A percentile compares a stretch with the other conserved stretches of the same genome.
Conservation (phyloP, 768 basidiomycete genomes). For the Phylloporus sp. region DNA sequence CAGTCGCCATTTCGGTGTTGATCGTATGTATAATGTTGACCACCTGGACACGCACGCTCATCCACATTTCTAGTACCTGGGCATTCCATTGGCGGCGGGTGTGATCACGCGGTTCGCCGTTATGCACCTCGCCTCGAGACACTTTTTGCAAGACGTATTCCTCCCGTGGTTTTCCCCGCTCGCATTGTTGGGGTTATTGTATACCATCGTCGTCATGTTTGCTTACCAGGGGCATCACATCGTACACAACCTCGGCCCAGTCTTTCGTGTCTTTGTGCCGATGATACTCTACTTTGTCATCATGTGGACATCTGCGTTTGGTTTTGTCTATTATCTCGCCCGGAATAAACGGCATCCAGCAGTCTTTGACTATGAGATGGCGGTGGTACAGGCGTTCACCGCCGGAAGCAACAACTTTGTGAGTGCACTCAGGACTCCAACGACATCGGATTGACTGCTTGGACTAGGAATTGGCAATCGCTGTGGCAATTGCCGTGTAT, state of each 20-base stretch:
- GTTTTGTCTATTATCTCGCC: conserved; percentile 47
- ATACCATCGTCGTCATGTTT: conserved; percentile 76
- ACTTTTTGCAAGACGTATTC: conserved; percentile 55
- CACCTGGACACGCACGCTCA: background rate
- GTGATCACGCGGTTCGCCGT: conserved; percentile 61
- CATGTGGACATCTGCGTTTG: conserved; percentile 70
- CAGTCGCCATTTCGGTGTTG: conserved; percentile 62
- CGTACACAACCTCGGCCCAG: conserved; percentile 66
- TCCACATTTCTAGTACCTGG: conserved; percentile 55
- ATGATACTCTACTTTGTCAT: conserved; percentile 73
- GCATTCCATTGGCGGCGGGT: conserved; percentile 74
- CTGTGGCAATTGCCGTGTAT: conserved; percentile 73
- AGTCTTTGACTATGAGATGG: conserved; percentile 59
- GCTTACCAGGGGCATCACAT: conserved; percentile 69
- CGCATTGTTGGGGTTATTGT: conserved; percentile 71
- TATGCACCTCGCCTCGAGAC: conserved; percentile 41
- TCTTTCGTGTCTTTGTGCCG: conserved; percentile 80
- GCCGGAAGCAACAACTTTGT: conserved; percentile 79
- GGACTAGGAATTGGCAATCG: conserved; percentile 73
- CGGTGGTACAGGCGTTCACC: conserved; percentile 76
- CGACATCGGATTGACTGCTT: background rate
- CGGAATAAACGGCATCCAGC: conserved; percentile 26
- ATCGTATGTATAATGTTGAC: conserved; percentile 49
- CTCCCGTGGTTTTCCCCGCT: conserved; percentile 66
- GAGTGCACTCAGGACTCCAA: conserved; percentile 18